These are phyloP conservation scores for Mycena indigotica DNA, from an alignment of 768 basidiomycete species.

Conservation along the genomic window DNA sequence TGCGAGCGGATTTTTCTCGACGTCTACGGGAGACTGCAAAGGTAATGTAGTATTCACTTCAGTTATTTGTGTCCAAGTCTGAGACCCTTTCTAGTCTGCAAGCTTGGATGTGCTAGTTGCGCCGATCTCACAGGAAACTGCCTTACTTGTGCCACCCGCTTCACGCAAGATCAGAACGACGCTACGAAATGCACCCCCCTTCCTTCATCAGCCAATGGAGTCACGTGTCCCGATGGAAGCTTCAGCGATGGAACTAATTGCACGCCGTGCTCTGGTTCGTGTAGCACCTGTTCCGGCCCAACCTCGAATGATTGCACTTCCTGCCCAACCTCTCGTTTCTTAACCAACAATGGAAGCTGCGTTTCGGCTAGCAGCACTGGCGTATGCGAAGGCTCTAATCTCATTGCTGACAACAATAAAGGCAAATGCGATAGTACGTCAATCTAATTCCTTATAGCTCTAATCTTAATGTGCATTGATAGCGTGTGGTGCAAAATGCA, in stretches of 20 bases:
- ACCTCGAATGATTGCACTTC: constrained; percentile 71
- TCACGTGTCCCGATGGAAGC: constrained; percentile 63
- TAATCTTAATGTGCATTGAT: constrained; percentile 14
- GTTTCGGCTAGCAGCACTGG: constrained; percentile 67
- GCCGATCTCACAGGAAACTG: constrained; percentile 70
- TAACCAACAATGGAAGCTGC: constrained; percentile 65
- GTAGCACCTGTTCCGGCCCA: constrained; percentile 69
- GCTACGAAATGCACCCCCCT: constrained; percentile 64
- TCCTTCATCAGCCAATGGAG: constrained; percentile 53
- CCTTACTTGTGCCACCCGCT: constrained; percentile 68
- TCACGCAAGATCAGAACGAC: constrained; percentile 67
- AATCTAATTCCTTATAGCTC: not conserved
- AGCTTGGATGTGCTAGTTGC: constrained; percentile 72
- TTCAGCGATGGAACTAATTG: constrained; percentile 61
- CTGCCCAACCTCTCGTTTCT: constrained; percentile 63
- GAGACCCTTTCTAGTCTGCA: constrained; percentile 61
- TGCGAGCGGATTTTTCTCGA: constrained; percentile 72
- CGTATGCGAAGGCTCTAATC: constrained; percentile 68
- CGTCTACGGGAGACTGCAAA: constrained; percentile 71
- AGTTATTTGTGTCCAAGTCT: too few species aligned
- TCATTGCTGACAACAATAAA: constrained; percentile 82
- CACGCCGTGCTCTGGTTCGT: constrained; percentile 60
- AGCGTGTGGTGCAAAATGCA: constrained; percentile 87
- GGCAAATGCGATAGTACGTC: constrained; percentile 80
- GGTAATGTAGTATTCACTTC: constrained; percentile 36